Evolutionary conservation across 805 yeast genomes (phyloP).

Genomic region (Metschnikowia amazonensis): DNA sequence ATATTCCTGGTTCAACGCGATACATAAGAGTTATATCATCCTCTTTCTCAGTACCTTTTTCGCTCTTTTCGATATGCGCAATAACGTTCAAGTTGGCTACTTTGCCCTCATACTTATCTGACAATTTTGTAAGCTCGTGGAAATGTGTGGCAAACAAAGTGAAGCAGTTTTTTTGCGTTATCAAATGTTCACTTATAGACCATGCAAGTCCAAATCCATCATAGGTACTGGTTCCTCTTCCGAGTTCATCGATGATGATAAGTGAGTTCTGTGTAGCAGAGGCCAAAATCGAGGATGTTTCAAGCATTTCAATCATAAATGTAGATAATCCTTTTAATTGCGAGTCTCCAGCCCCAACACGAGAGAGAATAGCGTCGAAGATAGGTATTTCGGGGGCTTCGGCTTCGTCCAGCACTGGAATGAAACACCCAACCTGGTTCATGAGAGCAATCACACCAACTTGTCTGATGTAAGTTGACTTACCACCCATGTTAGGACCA

Average conservation of each 20-base stretch:
- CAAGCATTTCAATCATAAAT: conserved; percentile 95
- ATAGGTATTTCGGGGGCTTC: conserved; percentile 65
- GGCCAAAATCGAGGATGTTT: conserved; percentile 81
- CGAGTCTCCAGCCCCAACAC: conserved; percentile 99
- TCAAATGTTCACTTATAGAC: conserved; percentile 87
- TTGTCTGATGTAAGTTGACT: conserved; percentile 88
- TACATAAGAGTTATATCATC: conserved; percentile 82
- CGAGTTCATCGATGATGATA: conserved; percentile 89
- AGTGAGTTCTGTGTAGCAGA: conserved; percentile 76
- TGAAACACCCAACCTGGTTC: conserved; percentile 87
- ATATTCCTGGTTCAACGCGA: conserved; percentile 93
- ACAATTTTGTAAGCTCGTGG: conserved; percentile 85
- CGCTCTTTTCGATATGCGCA: conserved; percentile 69
- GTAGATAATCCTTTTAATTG: conserved; percentile 96
- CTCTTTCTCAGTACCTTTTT: conserved; percentile 33
- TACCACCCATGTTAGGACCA: conserved; percentile 98
- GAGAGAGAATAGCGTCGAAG: conserved; percentile 87
- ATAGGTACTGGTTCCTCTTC: conserved; percentile 84
- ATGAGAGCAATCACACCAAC: conserved; percentile 81
- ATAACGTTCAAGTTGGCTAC: conserved; percentile 88
- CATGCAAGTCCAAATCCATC: conserved; percentile 98
- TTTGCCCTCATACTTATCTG: conserved; percentile 51
- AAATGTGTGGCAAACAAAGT: conserved; percentile 95
- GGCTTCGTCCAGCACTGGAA: conserved; percentile 59
- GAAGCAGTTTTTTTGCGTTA: conserved; percentile 67